Percentiles rank a stretch among this genome's conserved stretches.
These are phyloP conservation scores for Gracilariopsis chorda DNA, from an alignment of 23 red algal genomes.

Conservation along the genomic window DNA sequence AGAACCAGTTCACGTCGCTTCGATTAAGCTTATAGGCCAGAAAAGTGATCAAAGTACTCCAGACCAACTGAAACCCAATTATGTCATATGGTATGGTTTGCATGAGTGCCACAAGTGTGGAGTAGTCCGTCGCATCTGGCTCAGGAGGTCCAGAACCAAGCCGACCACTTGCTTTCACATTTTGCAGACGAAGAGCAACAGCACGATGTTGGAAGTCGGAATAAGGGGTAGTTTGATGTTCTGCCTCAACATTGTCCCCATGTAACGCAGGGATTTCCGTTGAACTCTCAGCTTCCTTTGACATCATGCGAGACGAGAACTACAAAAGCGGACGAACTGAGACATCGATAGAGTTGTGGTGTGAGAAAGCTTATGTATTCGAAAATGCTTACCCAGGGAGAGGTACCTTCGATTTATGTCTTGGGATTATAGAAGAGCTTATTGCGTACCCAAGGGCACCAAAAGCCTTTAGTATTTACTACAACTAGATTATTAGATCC, in stretches of 20 bases:
- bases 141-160: neutral
- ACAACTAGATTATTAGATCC: too few species aligned
- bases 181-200: neutral
- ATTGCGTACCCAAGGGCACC: too few species aligned
- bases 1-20: neutral
- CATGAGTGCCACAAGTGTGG: neutral
- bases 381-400: too few species aligned
- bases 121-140: neutral
- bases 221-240: neutral
- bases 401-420: too few species aligned
- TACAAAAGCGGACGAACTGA: too few species aligned
- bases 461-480: too few species aligned
- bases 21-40: neutral
- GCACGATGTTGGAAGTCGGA: neutral
- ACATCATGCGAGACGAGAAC: too few species aligned
- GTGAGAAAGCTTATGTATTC: too few species aligned
- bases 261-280: too few species aligned
- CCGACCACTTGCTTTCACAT: neutral
- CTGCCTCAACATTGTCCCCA: neutral
- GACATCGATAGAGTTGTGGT: too few species aligned
- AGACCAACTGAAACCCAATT: neutral
- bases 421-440: too few species aligned
- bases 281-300: too few species aligned
- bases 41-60: neutral
- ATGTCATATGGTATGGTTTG: neutral